Percentiles rank a stretch among this genome's conserved stretches.
These are phyloP conservation scores for Acanthamoeba polyphaga DNA, from an alignment of 208 protist species.

Conservation along the genomic window DNA sequence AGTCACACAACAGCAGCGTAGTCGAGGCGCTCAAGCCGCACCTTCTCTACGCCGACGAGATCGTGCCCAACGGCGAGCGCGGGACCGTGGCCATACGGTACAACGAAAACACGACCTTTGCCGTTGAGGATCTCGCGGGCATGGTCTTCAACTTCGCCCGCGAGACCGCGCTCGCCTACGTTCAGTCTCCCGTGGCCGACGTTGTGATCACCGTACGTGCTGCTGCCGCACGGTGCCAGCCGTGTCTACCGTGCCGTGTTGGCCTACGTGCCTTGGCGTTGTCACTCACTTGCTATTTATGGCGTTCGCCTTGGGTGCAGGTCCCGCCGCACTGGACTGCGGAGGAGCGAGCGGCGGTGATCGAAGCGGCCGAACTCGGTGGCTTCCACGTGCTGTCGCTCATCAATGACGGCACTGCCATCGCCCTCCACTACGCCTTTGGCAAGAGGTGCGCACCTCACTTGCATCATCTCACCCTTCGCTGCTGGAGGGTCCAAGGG, in stretches of 20 bases:
- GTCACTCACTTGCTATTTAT: too few species aligned
- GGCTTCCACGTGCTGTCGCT: conserved; percentile 92
- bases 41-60: conserved; percentile 58
- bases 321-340: conserved; percentile 93
- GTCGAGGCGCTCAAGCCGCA: conserved; percentile 72
- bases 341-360: conserved; percentile 91
- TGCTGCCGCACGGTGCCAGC: not conserved
- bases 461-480: not conserved
- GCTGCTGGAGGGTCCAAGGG: too few species aligned
- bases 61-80: conserved; percentile 73
- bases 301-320: conserved; percentile 49
- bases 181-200: conserved; percentile 86
- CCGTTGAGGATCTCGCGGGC: conserved; percentile 92
- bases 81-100: conserved; percentile 87
- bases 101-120: conserved; percentile 87
- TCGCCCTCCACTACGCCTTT: conserved; percentile 80
- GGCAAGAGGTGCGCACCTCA: conserved; percentile 20
- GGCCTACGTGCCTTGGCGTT: not conserved
- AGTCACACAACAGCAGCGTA: conserved; percentile 14
- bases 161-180: conserved; percentile 87
- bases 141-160: conserved; percentile 93
- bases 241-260: too few species aligned
- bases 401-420: conserved; percentile 92
- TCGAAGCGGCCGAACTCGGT: conserved; percentile 93
- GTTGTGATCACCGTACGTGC: conserved; percentile 91